A percentile compares a stretch with the other conserved stretches of the same genome.
phyloP scores from a whole-genome alignment of 139 green algal genomes.

The Chlamydomonas urium region DNA sequence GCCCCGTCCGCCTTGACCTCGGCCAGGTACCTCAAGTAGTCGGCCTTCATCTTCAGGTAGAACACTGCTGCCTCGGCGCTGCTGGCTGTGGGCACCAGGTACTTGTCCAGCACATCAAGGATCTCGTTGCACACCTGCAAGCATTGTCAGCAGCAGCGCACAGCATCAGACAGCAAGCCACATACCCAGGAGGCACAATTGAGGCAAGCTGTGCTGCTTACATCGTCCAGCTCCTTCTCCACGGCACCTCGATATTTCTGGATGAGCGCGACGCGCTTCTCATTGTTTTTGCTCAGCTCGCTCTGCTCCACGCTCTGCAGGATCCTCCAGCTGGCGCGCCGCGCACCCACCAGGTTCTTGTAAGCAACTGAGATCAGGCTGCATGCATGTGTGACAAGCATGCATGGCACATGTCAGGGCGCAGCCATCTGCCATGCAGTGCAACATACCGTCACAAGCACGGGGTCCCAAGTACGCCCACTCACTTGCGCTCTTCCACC shows the following conservation, averaged over 20 bases:
- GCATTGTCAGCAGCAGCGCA: too few relatives aligned
- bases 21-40: slow-evolving; percentile 98
- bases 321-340: slow-evolving; percentile 93
- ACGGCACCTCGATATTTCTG: slow-evolving; percentile 49
- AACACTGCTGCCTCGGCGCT: slow-evolving; percentile 97
- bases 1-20: slow-evolving; percentile 91
- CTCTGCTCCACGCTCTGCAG: slow-evolving; percentile 95
- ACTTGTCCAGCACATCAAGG: slow-evolving; percentile 89
- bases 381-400: too few relatives aligned
- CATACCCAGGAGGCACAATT: too few relatives aligned
- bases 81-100: slow-evolving; percentile 89
- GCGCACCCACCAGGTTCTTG: slow-evolving; percentile 96
- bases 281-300: slow-evolving; percentile 93
- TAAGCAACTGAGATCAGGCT: slow-evolving; percentile 80
- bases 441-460: slow-evolving; percentile 18
- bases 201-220: too few relatives aligned
- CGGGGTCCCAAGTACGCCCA: too few relatives aligned
- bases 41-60: slow-evolving; percentile 92
- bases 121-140: slow-evolving; percentile 81
- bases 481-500: slow-evolving; percentile 98
- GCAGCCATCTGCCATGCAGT: too few relatives aligned
- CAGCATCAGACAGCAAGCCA: too few relatives aligned
- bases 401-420: too few relatives aligned
- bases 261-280: slow-evolving; percentile 87
- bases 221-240: slow-evolving; percentile 86